Percentiles rank a stretch among this genome's conserved stretches.
phyloP scores from a whole-genome alignment of 257 asterid species.

The Solanum appendiculatum region DNA sequence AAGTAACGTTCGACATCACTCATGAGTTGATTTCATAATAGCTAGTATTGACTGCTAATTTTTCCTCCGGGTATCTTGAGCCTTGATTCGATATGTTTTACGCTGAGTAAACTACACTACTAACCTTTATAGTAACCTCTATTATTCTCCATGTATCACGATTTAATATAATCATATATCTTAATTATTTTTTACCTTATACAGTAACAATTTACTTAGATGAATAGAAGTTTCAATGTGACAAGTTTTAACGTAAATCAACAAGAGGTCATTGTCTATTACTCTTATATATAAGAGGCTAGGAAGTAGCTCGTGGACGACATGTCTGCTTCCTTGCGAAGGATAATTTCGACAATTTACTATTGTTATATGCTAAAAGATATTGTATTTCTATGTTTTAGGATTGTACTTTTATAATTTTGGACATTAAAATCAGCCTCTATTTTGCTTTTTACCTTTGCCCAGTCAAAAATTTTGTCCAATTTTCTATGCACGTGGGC shows the following conservation, averaged over 20 bases:
- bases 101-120: background rate
- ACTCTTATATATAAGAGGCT: too few relatives aligned
- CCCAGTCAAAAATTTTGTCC: too few relatives aligned
- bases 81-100: background rate
- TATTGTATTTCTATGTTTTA: too few relatives aligned
- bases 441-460: too few relatives aligned
- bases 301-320: too few relatives aligned
- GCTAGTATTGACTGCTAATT: background rate
- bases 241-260: background rate
- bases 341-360: too few relatives aligned
- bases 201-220: background rate
- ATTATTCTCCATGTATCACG: background rate
- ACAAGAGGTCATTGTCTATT: background rate
- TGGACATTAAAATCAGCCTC: too few relatives aligned
- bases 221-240: background rate
- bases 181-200: background rate
- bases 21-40: background rate
- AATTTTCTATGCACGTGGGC: too few relatives aligned
- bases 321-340: too few relatives aligned
- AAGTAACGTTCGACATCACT: background rate
- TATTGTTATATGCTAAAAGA: too few relatives aligned
- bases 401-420: too few relatives aligned
- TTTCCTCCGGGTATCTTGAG: background rate
- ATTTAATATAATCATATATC: background rate
- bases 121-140: background rate